Evolutionary conservation across 2,329 filamentous ascomycete genomes (phyloP), one percentile per base, ranked within the genome.

Genomic region (Aspergillus bombycis): DNA sequence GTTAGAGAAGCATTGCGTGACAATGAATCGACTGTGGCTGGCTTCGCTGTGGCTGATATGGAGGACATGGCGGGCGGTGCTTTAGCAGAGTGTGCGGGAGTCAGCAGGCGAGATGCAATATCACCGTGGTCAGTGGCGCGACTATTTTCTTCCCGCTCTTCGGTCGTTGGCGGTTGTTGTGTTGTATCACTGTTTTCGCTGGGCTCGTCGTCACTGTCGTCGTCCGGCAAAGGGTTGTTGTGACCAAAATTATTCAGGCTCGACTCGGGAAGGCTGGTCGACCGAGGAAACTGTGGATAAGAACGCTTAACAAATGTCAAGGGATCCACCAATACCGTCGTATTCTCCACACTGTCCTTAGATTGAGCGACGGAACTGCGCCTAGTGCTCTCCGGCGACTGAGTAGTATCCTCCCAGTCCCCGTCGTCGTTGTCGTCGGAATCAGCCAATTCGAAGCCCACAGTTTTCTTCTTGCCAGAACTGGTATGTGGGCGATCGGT

Each of bases 41-140:
- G 78, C 48, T 77, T 78, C 5, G 77, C 80, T 55, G 77, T 78
- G 16, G 79, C 81, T n/a, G 79, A 82, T 26, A 82, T 76, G 7
- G 81, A 82, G 36, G 81, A 82, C 77, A 83, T 81, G 43, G 81
- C 76, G n/a, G 81, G 81, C 6, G 80, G 80, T 11, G 79, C 80
- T 69, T 78, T 80, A 45, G 78, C 78, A 19, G 79, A 76, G 66
- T 77, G 78, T 8, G 78, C 77, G 43, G 77, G 77, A 45, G 70
- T 76, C 21, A 80, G 64, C 16, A 80, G 67, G 36, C 78, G 78
- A 55, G 68, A 70, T 57, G 78, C 73, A 62, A 78, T 78, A 61
- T 76, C 76, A n/a, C 72, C 67, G 38, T 77, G 74, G n/a, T 79
- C 77, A 9, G 66, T 48, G 9, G 63, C 52, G 28, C 70, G 72